Evolutionary conservation across 2,329 filamentous ascomycete genomes (phyloP), one percentile per base, ranked within the genome.

Genomic region (Sarocladiaceae sp.): DNA sequence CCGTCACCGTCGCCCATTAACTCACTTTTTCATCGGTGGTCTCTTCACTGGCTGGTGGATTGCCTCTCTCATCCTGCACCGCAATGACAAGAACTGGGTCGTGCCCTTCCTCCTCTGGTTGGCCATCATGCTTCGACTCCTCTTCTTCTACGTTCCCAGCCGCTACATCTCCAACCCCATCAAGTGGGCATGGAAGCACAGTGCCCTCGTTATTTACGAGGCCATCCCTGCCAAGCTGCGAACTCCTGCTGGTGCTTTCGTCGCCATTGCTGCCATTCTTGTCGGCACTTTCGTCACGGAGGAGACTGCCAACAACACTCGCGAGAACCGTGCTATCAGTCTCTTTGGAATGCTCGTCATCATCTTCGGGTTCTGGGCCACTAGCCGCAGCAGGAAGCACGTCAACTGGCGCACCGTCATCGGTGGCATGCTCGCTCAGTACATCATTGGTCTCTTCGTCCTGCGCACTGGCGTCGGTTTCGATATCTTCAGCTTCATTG

Each of bases 401-500:
- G 70, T 85, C 53, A 75, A 80, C 51, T 89, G 83, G 83, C 83
- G 85, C 57, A 86, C 85, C 2, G 85, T 96, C 53, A 87, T 95
- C 48, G 86, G 85, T 29, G 90, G 90, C 48, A 93, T 95, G 83
- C 71, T 95, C 33, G 73, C 83, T 10, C 90, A 96, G 64, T 96
- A 90, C 66, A 73, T 96, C 58, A 76, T 95, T 51, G 89, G 88
- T 3, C 73, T 95, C 11, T 95, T 96, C 56, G 90, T 95, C 39
- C 72, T 95, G 53, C 80, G 88, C 39, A 93, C 88, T 3, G 65
- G 74, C 31, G 86, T 80, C 31, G 90, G 89, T 47, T 94, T 80
- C 66, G 86, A 94, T 65, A 95, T 95, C 59, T 96, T 96, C 77
- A 80, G 80, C 62, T 95, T 95, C 68, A 78, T 95, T 55, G 89